Base-by-base conservation (phyloP, 2,329 filamentous ascomycete species). In the Pseudonectria buxi region DNA sequence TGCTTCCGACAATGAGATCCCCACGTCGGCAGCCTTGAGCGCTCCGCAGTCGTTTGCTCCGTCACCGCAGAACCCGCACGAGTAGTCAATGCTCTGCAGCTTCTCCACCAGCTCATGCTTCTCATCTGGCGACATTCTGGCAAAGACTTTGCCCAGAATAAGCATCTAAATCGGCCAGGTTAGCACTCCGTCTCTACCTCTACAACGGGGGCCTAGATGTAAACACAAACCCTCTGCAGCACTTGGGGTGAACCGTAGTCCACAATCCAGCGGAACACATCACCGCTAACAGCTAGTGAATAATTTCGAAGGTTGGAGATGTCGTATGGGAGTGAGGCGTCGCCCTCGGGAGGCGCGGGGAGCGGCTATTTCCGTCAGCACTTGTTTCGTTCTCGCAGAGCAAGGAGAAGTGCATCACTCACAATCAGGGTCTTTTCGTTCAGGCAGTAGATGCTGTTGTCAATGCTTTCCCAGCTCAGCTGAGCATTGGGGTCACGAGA, bases 71-170 rank as follows among this genome's bases (percentile, higher is more conserved):
- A 98, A 98, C 18, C 92, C 92, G 47, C 81, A 86, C 50, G 86
- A 94, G 60, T 95, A 98, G 57, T 89, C 90, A 45, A 98, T 87
- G 50, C 85, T 90, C 58, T 98, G 94, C 4, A 98, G 72, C 59
- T 95, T 98, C 59, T 96, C 92, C 3, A 98, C 88, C 2, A 98
- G 70, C 59, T 98, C 94, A 56, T 95, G 89, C 59, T 98, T 98
- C 61, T 98, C 92, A 56, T 98, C 94, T 0, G 92, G 94, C 2
- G 90, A 96, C 92, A 98, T 98, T 49, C 92, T 83, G 4, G 92
- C 94, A 61, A 94, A 98, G 2, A 98, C 87, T 60, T 92, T 90
- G 16, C 90, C 89, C 35, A 76, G 77, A 25, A 95, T 82, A 36
- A 98, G 84, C 81, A 96, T 90, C 71, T 92, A 58, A 10, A 26